These are phyloP conservation scores for Lipomyces anomalus DNA, from an alignment of 805 yeast species.

Conservation along the genomic window DNA sequence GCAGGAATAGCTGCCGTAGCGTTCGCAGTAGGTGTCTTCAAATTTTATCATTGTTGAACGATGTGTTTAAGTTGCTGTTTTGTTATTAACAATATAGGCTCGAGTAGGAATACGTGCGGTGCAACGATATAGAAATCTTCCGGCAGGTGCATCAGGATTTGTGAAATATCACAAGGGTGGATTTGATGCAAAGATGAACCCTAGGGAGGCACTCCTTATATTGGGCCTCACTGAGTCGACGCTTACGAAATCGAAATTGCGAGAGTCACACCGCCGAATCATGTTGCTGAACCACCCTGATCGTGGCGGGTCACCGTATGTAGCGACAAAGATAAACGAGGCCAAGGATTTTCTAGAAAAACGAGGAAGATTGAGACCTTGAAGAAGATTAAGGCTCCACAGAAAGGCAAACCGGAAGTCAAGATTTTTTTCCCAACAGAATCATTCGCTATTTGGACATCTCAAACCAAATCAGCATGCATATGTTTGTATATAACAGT, in stretches of 20 bases:
- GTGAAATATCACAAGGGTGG: conserved; percentile 72
- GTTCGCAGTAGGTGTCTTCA: conserved; percentile 6
- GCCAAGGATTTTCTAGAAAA: conserved; percentile 78
- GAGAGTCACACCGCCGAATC: conserved; percentile 64
- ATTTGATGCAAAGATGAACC: conserved; percentile 62
- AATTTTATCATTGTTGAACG: background rate
- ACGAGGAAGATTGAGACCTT: conserved; percentile 17
- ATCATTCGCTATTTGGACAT: no score
- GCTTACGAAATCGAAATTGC: conserved; percentile 41
- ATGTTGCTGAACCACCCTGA: conserved; percentile 88
- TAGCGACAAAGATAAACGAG: conserved; percentile 80
- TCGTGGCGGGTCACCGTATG: conserved; percentile 74
- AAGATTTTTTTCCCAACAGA: no score
- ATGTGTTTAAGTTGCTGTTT: background rate
- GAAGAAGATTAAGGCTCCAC: no score
- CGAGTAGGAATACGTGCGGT: conserved; percentile 24
- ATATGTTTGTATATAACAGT: no score
- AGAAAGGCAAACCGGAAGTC: no score
- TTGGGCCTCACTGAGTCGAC: conserved; percentile 33
- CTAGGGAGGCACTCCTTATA: conserved; percentile 26
- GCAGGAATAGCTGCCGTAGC: conserved; percentile 26
- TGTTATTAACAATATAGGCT: conserved; percentile 6
- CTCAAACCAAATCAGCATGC: no score
- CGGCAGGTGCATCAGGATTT: conserved; percentile 7
- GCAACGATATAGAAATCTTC: conserved; percentile 15